Base-by-base conservation (phyloP, 2,329 filamentous ascomycete species). In the Penicillium paneum region DNA sequence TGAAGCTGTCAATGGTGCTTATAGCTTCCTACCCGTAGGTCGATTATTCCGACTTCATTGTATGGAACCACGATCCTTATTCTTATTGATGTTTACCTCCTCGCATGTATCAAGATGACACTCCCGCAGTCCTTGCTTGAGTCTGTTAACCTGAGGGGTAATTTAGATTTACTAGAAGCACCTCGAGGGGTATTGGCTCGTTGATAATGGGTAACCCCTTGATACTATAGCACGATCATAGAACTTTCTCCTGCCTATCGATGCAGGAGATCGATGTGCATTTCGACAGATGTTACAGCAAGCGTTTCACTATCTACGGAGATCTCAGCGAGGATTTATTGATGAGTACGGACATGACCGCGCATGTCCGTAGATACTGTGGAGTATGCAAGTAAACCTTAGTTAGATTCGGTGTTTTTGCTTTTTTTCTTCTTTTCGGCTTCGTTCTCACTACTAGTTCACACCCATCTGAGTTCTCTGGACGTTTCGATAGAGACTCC, bases 61-160 rank as follows among this genome's bases (percentile, higher is more conserved):
- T 31, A 42, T 41, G 19, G 29, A 12, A 17, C 17, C 42, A 40
- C 38, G 24, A 32, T 32, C 41, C 19, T 26, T 28, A 44, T 39
- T 34, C 13, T 43, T 29, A 34, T 39, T 8, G 21, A 54, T 29
- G 19, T 17, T 15, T 38, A 52, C 55, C 64, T 66, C 63, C 61
- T 71, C 62, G 60, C 62, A 62, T 62, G 55, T 64, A 54, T 55
- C 54, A 59, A 29, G 29, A 49, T 54, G 56, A 47, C 47, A 55
- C 48, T 47, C 40, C 51, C 31, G 49, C 43, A 52, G 55, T 70
- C 69, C 69, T 71, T 71, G 69, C 69, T 69, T 71, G 48, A 57
- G 61, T 63, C 61, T 67, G 66, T 63, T 64, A 58, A 43, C 35
- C 52, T 55, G 57, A 60, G 56, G 39, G 21, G 36, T 29, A 47